Conservation (phyloP, 2,329 filamentous ascomycete genomes). For the Mycocentrospora acerina region DNA sequence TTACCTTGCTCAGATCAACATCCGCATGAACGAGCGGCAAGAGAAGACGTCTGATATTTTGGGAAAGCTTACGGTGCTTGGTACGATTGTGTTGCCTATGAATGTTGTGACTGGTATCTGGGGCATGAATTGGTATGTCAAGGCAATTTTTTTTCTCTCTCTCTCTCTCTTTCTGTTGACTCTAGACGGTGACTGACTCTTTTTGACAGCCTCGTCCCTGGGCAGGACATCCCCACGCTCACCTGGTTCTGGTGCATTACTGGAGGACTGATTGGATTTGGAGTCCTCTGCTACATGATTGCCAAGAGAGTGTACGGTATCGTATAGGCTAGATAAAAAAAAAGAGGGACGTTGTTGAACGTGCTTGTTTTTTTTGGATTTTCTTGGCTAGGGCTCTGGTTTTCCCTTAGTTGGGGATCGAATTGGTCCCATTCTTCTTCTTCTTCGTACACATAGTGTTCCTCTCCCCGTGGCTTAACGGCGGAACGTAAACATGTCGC, state of each 20-base stretch:
- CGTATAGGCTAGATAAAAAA: too few species aligned
- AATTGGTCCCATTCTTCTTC: too few species aligned
- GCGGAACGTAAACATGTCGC: too few species aligned
- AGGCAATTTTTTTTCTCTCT: too few species aligned
- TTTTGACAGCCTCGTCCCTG: slow-evolving; percentile 77
- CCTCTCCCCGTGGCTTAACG: too few species aligned
- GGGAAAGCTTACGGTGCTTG: slow-evolving; percentile 90
- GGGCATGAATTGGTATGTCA: slow-evolving; percentile 76
- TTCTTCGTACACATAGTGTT: too few species aligned
- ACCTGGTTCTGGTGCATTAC: slow-evolving; percentile 62
- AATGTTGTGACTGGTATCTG: slow-evolving; percentile 98
- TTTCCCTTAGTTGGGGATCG: too few species aligned
- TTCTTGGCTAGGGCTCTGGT: too few species aligned
- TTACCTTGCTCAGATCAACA: slow-evolving; percentile 99
- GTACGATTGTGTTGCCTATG: slow-evolving; percentile 97
- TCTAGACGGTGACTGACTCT: slow-evolving; percentile 1
- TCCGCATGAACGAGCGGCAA: slow-evolving; percentile 96
- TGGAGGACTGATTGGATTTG: slow-evolving; percentile 75
- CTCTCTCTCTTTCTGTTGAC: too few species aligned
- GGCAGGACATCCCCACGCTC: slow-evolving; percentile 75
- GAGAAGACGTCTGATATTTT: slow-evolving; percentile 95
- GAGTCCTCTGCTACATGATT: slow-evolving; percentile 74
- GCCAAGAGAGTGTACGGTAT: slow-evolving; percentile 66
- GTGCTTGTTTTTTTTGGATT: too few species aligned
- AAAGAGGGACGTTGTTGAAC: too few species aligned